Evolutionary conservation across 2,329 filamentous ascomycete genomes (phyloP).

Genomic region (Sporothrix pseudoabietina): DNA sequence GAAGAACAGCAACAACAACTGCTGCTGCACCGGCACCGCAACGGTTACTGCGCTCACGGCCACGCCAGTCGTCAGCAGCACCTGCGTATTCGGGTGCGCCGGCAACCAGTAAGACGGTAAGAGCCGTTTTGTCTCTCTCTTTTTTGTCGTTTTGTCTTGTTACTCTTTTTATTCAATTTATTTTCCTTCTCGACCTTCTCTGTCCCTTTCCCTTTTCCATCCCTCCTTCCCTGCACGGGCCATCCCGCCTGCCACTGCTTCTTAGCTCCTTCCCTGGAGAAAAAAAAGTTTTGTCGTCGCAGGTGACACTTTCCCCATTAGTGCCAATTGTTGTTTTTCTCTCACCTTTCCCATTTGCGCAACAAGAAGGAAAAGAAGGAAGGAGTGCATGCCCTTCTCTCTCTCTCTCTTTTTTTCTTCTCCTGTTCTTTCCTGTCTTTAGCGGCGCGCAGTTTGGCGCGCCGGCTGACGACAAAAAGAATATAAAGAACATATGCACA

Average conservation of each 20-base stretch:
- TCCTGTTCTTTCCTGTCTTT: slow-evolving; percentile 3
- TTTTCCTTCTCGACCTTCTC: background rate
- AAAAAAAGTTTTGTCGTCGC: slow-evolving; percentile 15
- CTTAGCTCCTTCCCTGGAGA: background rate
- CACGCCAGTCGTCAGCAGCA: slow-evolving; percentile 21
- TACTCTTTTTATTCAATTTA: background rate
- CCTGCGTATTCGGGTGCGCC: slow-evolving; percentile 14
- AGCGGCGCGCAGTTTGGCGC: background rate
- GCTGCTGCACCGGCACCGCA: slow-evolving; percentile 18
- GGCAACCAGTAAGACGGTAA: slow-evolving; percentile 24
- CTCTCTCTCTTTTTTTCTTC: slow-evolving; percentile 1
- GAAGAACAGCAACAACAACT: background rate
- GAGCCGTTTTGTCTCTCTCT: background rate
- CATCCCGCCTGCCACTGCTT: slow-evolving; percentile 3
- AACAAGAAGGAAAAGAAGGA: background rate
- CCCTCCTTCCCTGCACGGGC: slow-evolving; percentile 21
- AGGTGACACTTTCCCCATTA: slow-evolving; percentile 20
- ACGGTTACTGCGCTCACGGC: slow-evolving; percentile 9
- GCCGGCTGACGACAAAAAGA: background rate
- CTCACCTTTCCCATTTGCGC: background rate
- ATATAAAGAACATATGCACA: background rate
- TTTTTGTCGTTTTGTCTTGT: background rate
- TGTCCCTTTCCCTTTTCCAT: background rate
- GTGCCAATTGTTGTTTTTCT: slow-evolving; percentile 11
- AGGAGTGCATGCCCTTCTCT: background rate